Evolutionary conservation across 495 filamentous ascomycete species (phyloP).

Genomic region (Aspergillus baeticus): DNA sequence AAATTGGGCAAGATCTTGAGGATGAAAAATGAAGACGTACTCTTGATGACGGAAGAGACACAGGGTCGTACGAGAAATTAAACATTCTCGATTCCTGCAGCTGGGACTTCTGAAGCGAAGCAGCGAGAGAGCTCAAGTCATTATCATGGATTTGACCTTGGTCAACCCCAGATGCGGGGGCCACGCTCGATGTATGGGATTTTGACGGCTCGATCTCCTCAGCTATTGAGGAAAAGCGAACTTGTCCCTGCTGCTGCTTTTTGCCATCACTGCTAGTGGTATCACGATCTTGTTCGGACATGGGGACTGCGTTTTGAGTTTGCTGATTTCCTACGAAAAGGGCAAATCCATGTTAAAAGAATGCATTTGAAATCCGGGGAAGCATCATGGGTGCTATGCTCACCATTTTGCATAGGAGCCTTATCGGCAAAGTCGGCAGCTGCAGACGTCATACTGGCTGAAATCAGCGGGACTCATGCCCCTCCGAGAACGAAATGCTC

Average conservation of each 20-base stretch:
- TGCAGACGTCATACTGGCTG: slow-evolving; percentile 47
- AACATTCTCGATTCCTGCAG: slow-evolving; percentile 80
- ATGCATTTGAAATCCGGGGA: slow-evolving; percentile 5
- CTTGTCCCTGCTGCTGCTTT: slow-evolving; percentile 46
- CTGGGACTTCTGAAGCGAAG: slow-evolving; percentile 66
- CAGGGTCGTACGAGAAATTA: slow-evolving; percentile 81
- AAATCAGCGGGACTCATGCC: slow-evolving; percentile 42
- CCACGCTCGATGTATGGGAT: slow-evolving; percentile 31
- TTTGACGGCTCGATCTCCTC: slow-evolving; percentile 69
- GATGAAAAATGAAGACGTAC: slow-evolving; percentile 51
- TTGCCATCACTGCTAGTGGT: slow-evolving; percentile 31
- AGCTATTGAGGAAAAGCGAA: slow-evolving; percentile 79
- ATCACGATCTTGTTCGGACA: slow-evolving; percentile 21
- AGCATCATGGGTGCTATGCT: slow-evolving; percentile 22
- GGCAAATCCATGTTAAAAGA: slow-evolving; percentile 20
- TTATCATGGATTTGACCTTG: slow-evolving; percentile 50
- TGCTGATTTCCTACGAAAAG: slow-evolving; percentile 19
- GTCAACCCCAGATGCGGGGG: slow-evolving; percentile 25
- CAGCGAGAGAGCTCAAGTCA: slow-evolving; percentile 69
- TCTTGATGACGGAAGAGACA: slow-evolving; percentile 82
- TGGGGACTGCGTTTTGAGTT: slow-evolving; percentile 27
- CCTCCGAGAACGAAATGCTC: slow-evolving; percentile 17
- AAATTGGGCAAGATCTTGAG: background rate
- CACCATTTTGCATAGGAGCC: slow-evolving; percentile 34
- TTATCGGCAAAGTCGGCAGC: slow-evolving; percentile 29